Conservation (phyloP, 108 stramenopile genomes). For the Cylindrotheca fusiformis region DNA sequence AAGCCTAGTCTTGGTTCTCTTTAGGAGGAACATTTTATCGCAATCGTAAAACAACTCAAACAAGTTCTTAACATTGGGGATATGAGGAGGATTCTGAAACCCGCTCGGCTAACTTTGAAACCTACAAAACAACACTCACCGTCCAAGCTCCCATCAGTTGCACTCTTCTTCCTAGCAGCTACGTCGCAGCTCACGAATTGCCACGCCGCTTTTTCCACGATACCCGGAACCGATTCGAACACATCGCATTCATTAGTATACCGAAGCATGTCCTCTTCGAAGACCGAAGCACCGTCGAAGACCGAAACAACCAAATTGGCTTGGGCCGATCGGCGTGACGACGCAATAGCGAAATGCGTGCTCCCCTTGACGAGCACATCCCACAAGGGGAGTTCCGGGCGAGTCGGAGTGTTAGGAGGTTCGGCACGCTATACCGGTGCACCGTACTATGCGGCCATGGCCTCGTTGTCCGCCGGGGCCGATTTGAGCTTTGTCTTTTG, state of each 20-base stretch:
- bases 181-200: background rate
- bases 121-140: background rate
- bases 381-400: conserved; percentile 93
- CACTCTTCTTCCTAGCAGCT: background rate
- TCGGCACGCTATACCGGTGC: conserved; percentile 95
- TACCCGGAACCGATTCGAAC: too few species aligned
- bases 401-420: conserved; percentile 94
- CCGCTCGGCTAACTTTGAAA: too few species aligned
- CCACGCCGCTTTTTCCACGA: background rate
- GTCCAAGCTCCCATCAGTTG: background rate
- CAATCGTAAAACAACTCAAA: too few species aligned
- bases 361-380: conserved; percentile 41
- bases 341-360: conserved; percentile 24
- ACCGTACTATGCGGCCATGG: conserved; percentile 94
- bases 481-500: conserved; percentile 94
- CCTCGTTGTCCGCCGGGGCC: conserved; percentile 86
- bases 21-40: too few species aligned
- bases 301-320: too few species aligned
- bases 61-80: too few species aligned
- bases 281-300: too few species aligned
- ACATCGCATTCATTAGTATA: too few species aligned
- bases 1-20: too few species aligned
- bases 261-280: too few species aligned
- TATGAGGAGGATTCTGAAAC: too few species aligned
- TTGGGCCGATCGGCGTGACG: background rate